phyloP scores from a whole-genome alignment of 768 basidiomycete species.

The Lactarius vividus region DNA sequence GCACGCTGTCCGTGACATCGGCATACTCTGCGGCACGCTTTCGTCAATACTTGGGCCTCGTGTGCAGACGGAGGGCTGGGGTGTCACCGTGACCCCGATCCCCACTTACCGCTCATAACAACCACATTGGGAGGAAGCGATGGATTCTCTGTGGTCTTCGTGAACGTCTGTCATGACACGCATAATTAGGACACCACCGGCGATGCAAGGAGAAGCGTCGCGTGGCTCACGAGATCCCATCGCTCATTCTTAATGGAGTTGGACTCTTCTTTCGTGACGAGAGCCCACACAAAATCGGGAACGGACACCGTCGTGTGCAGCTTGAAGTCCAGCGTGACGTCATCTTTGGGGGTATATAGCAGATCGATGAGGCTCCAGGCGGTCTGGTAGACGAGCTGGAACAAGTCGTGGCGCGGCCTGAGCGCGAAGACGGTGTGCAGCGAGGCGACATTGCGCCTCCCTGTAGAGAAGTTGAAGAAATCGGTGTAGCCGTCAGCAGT shows the following conservation, averaged over 20 bases:
- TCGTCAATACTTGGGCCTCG: conserved; percentile 14
- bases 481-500: conserved; percentile 71
- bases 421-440: conserved; percentile 79
- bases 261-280: conserved; percentile 80
- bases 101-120: conserved; percentile 66
- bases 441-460: conserved; percentile 70
- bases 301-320: conserved; percentile 49
- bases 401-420: conserved; percentile 79
- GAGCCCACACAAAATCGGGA: conserved; percentile 77
- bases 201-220: not conserved
- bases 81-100: not conserved
- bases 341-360: conserved; percentile 65
- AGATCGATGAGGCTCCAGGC: conserved; percentile 70
- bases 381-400: conserved; percentile 62
- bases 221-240: conserved; percentile 80
- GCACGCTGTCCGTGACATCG: conserved; percentile 75
- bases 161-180: conserved; percentile 60
- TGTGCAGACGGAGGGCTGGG: not conserved
- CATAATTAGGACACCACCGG: conserved; percentile 4
- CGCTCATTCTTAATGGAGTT: conserved; percentile 62
- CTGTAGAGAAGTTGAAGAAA: conserved; percentile 85
- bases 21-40: conserved; percentile 59
- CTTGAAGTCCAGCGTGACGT: conserved; percentile 76
- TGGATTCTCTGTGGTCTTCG: conserved; percentile 67
- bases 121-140: conserved; percentile 59